Evolutionary conservation across 768 basidiomycete species (phyloP).

Genomic region (Rhizopogon vesiculosus): DNA sequence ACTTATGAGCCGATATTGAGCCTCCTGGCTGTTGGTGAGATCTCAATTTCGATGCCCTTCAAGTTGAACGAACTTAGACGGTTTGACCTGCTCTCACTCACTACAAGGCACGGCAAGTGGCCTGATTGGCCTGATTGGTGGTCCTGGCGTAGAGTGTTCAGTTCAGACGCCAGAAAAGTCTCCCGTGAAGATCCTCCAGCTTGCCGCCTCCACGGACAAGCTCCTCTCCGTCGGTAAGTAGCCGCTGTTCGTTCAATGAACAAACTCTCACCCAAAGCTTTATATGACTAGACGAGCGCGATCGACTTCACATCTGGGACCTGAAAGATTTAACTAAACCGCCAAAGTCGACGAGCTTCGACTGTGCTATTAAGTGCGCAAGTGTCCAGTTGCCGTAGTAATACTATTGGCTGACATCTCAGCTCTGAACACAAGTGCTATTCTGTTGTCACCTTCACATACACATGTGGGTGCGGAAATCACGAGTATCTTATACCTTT

Average conservation of each 20-base stretch:
- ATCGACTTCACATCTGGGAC: conserved; percentile 59
- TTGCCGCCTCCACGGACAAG: conserved; percentile 49
- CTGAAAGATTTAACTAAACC: conserved; percentile 48
- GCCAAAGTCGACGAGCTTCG: conserved; percentile 45
- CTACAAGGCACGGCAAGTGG: conserved; percentile 60
- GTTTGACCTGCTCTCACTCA: background rate
- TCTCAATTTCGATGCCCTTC: background rate
- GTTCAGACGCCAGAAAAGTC: conserved; percentile 41
- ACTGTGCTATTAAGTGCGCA: conserved; percentile 35
- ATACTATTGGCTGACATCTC: background rate
- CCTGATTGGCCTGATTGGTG: conserved; percentile 59
- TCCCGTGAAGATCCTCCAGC: conserved; percentile 56
- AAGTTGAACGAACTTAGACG: background rate
- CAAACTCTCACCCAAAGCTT: background rate
- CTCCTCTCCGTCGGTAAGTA: conserved; percentile 59
- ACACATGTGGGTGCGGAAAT: conserved; percentile 52
- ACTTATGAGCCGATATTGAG: conserved; percentile 58
- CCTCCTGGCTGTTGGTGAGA: conserved; percentile 56
- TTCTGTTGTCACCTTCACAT: conserved; percentile 65
- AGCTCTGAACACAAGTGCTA: conserved; percentile 29
- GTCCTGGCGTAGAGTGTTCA: conserved; percentile 54
- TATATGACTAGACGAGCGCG: conserved; percentile 40
- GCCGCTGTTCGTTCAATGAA: background rate
- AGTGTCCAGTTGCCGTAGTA: background rate
- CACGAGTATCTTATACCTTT: conserved; percentile 4